phyloP scores from a whole-genome alignment of 2,329 filamentous ascomycete genomes.

The Tympanopsis confertula region DNA sequence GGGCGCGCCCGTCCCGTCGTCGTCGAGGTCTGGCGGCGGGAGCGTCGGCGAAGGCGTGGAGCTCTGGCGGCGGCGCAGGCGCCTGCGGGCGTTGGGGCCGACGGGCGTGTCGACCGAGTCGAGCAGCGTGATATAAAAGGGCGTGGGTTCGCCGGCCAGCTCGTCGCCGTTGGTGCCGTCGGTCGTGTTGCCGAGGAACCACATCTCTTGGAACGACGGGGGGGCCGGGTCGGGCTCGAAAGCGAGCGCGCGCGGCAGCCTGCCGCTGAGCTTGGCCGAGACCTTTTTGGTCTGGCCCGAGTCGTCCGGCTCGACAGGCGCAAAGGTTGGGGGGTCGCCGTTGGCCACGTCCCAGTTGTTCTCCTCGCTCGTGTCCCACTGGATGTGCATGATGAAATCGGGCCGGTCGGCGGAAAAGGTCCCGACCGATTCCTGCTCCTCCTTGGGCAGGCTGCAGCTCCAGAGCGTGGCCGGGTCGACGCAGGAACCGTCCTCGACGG shows the following conservation, averaged over 20 bases:
- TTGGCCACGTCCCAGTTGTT: constrained; percentile 36
- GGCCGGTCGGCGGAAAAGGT: constrained; percentile 60
- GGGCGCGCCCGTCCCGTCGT: constrained; percentile 61
- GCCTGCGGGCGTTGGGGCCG: constrained; percentile 10
- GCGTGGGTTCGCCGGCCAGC: constrained; percentile 76
- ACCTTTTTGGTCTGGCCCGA: constrained; percentile 2
- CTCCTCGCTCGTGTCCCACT: constrained; percentile 53
- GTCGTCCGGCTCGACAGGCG: constrained; percentile 1
- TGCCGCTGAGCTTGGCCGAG: background rate
- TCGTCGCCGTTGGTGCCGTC: constrained; percentile 54
- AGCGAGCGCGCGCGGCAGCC: background rate
- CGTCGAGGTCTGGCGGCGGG: constrained; percentile 47
- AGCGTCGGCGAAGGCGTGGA: constrained; percentile 23
- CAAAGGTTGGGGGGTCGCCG: constrained; percentile 14
- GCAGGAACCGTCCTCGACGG: constrained; percentile 54
- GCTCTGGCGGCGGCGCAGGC: constrained; percentile 2
- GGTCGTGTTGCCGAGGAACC: constrained; percentile 76
- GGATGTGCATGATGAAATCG: constrained; percentile 69
- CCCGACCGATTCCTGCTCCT: constrained; percentile 51
- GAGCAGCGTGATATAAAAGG: constrained; percentile 74
- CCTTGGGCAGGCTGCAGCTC: constrained; percentile 78
- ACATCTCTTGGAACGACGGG: constrained; percentile 58
- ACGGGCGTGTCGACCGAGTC: constrained; percentile 25
- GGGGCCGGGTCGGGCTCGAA: constrained; percentile 42
- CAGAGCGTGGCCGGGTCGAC: constrained; percentile 64